Evolutionary conservation across 1,284 basidiomycete species (phyloP).

Genomic region (Kwoniella shivajii): DNA sequence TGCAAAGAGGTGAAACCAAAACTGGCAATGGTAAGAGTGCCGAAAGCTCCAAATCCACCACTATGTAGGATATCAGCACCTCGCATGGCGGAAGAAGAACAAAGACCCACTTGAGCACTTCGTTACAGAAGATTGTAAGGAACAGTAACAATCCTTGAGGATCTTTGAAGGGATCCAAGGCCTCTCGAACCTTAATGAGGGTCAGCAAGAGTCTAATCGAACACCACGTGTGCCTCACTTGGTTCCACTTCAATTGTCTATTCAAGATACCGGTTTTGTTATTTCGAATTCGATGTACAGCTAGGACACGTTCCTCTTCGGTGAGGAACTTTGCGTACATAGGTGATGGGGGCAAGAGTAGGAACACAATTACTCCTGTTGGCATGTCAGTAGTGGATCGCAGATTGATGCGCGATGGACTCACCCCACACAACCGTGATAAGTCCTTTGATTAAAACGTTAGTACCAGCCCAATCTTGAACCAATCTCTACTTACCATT

Average conservation of each 20-base stretch:
- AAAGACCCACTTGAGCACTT: not conserved
- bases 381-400: not conserved
- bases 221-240: not conserved
- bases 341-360: not conserved
- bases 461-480: not conserved
- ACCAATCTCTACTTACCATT: not conserved
- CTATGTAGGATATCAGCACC: not conserved
- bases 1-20: conserved; percentile 9
- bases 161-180: conserved; percentile 2
- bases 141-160: not conserved
- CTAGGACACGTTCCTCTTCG: not conserved
- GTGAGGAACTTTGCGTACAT: conserved; percentile 1
- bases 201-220: not conserved
- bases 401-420: not conserved
- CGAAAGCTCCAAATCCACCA: conserved; percentile 8
- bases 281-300: not conserved
- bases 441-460: not conserved
- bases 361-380: not conserved
- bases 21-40: conserved; percentile 3
- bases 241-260: conserved; percentile 1
- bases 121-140: conserved; percentile 1
- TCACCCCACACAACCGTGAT: not conserved
- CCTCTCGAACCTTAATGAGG: not conserved
- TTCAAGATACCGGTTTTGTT: conserved; percentile 5
- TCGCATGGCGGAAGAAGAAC: too few relatives aligned